Evolutionary conservation across 2,329 filamentous ascomycete species (phyloP).

Genomic region (Ramularia endophylla): DNA sequence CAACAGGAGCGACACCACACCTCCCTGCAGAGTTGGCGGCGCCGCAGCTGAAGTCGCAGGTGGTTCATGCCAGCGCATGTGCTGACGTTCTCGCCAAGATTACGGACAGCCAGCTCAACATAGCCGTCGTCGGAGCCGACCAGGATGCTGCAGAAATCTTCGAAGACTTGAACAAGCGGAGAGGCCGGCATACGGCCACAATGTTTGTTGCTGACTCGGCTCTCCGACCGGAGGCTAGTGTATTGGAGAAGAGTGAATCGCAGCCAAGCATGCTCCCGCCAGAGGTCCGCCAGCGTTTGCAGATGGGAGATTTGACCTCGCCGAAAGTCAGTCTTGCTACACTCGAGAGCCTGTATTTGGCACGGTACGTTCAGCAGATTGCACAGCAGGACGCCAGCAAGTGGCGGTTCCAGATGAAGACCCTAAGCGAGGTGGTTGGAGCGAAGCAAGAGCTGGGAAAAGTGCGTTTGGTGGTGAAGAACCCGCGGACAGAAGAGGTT

Average conservation of each 20-base stretch:
- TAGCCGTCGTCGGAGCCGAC: slow-evolving; percentile 22
- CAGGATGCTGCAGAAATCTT: slow-evolving; percentile 24
- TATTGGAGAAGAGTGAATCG: slow-evolving; percentile 6
- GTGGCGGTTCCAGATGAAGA: slow-evolving; percentile 18
- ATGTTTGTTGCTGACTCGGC: slow-evolving; percentile 20
- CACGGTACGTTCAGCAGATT: slow-evolving; percentile 22
- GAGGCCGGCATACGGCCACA: slow-evolving; percentile 17
- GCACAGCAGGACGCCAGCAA: slow-evolving; percentile 12
- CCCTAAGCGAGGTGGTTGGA: slow-evolving; percentile 13
- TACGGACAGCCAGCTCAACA: slow-evolving; percentile 8
- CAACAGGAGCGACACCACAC: slow-evolving; percentile 17
- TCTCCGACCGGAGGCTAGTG: slow-evolving; percentile 19
- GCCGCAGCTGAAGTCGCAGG: slow-evolving; percentile 33
- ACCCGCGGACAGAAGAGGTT: slow-evolving; percentile 14
- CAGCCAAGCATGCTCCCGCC: slow-evolving; percentile 13
- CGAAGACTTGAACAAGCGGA: slow-evolving; percentile 15
- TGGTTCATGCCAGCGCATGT: slow-evolving; percentile 15
- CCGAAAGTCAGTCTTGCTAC: slow-evolving; percentile 19
- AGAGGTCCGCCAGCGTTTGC: slow-evolving; percentile 15
- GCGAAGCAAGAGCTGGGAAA: slow-evolving; percentile 7
- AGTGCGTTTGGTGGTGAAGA: slow-evolving; percentile 11
- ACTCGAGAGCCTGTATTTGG: slow-evolving; percentile 19
- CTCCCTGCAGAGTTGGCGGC: slow-evolving; percentile 12
- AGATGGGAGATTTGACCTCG: slow-evolving; percentile 4
- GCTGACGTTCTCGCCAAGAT: slow-evolving; percentile 11